These are phyloP conservation scores for Kwoniella bestiolae DNA, from an alignment of 768 basidiomycete species.

Conservation along the genomic window DNA sequence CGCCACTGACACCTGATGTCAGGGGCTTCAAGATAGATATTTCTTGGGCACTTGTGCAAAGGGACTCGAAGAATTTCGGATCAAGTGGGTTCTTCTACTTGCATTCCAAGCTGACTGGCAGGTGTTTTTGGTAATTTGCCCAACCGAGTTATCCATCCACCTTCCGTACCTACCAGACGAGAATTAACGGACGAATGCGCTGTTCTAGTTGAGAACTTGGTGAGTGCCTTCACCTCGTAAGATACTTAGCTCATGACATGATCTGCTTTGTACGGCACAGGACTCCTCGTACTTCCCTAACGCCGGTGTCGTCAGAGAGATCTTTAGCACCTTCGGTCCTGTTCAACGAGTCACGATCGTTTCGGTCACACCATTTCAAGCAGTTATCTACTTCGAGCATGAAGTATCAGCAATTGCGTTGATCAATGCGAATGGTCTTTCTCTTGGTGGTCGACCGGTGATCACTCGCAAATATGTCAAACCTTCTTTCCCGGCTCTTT, in stretches of 20 bases:
- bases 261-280: constrained; percentile 26
- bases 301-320: constrained; percentile 30
- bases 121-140: constrained; percentile 28
- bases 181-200: constrained; percentile 27
- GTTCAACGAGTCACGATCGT: constrained; percentile 34
- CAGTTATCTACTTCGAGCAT: constrained; percentile 41
- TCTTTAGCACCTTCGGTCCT: constrained; percentile 42
- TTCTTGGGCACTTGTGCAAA: constrained; percentile 49
- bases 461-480: constrained; percentile 19
- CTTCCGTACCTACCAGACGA: constrained; percentile 23
- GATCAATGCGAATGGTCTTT: constrained; percentile 34
- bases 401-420: constrained; percentile 35
- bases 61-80: constrained; percentile 34
- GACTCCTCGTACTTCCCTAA: constrained; percentile 36
- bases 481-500: constrained; percentile 9
- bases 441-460: constrained; percentile 33
- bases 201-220: constrained; percentile 45
- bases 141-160: constrained; percentile 46
- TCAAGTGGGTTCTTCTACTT: constrained; percentile 19
- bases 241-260: background rate
- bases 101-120: constrained; percentile 7
- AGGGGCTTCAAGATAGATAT: constrained; percentile 47
- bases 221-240: constrained; percentile 18
- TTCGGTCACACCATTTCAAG: constrained; percentile 20
- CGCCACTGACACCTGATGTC: background rate